Percentiles rank a stretch among this genome's conserved stretches.
phyloP scores from a whole-genome alignment of 306 rosid genomes.

The Fragaria nilgerrensis region DNA sequence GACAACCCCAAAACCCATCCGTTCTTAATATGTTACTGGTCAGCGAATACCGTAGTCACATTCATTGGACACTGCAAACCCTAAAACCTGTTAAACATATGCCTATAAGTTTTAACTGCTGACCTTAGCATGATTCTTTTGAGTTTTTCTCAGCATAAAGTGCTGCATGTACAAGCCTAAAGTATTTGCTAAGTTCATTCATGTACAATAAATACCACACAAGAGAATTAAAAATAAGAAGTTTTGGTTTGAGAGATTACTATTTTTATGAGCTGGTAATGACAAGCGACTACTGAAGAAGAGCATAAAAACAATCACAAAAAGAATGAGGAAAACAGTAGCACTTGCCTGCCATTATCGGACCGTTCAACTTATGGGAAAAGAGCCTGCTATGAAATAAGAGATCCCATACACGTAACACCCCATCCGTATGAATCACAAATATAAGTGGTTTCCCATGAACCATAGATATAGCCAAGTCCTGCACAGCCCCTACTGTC shows the following conservation, averaged over 20 bases:
- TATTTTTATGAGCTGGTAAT: neutral
- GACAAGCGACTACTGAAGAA: neutral
- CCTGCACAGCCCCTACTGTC: conserved; percentile 63
- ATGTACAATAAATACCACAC: neutral
- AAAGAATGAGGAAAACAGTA: conserved; percentile 2
- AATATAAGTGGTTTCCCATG: conserved; percentile 60
- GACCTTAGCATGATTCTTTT: neutral
- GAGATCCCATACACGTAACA: conserved; percentile 82
- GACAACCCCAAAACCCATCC: neutral
- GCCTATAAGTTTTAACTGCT: neutral
- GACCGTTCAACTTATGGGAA: conserved; percentile 48
- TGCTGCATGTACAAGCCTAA: neutral
- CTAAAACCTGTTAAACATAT: neutral
- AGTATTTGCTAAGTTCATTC: neutral
- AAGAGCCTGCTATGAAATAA: conserved; percentile 51
- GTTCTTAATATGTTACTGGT: neutral
- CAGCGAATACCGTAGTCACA: neutral
- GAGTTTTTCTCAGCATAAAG: neutral
- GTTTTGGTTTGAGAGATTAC: neutral
- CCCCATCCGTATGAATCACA: conserved; percentile 85
- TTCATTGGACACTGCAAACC: neutral
- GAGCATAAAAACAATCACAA: conserved; percentile 1
- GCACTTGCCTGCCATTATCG: conserved; percentile 56
- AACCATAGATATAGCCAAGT: conserved; percentile 63
- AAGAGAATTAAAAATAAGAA: neutral